phyloP scores from a whole-genome alignment of 352 stramenopile species.

The Phytophthora pini region DNA sequence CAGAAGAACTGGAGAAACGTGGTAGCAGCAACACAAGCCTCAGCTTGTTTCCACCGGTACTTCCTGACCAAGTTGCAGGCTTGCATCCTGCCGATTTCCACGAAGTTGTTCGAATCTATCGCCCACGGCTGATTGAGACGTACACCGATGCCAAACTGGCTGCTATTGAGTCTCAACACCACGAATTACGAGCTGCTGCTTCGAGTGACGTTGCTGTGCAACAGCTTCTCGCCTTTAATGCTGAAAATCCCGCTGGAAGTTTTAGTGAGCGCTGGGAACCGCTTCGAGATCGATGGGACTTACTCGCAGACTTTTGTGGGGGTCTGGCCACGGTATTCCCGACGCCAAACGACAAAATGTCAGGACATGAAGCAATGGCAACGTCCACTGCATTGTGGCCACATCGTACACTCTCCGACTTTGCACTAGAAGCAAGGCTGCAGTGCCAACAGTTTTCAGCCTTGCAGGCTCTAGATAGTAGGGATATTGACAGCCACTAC shows the following conservation, averaged over 20 bases:
- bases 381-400: not conserved
- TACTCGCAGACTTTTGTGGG: constrained; percentile 29
- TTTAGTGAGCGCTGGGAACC: constrained; percentile 24
- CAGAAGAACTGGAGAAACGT: constrained; percentile 19
- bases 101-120: constrained; percentile 19
- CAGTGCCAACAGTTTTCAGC: constrained; percentile 34
- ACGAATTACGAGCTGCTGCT: constrained; percentile 28
- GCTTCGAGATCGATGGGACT: constrained; percentile 16
- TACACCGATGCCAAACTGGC: constrained; percentile 22
- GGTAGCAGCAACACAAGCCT: constrained; percentile 17
- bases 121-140: constrained; percentile 13
- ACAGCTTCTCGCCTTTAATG: constrained; percentile 17
- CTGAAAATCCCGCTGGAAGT: constrained; percentile 10
- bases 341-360: not conserved
- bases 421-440: constrained; percentile 22
- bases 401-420: constrained; percentile 6
- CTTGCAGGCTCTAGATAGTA: constrained; percentile 14
- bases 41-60: constrained; percentile 26
- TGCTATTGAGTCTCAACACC: constrained; percentile 26
- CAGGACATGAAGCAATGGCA: not conserved
- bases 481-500: too few species aligned
- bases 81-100: constrained; percentile 29
- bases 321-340: constrained; percentile 32
- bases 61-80: constrained; percentile 27
- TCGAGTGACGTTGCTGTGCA: constrained; percentile 17